phyloP scores from a whole-genome alignment of 2,329 filamentous ascomycete genomes.

The Ophidiomyces ophidiicola region DNA sequence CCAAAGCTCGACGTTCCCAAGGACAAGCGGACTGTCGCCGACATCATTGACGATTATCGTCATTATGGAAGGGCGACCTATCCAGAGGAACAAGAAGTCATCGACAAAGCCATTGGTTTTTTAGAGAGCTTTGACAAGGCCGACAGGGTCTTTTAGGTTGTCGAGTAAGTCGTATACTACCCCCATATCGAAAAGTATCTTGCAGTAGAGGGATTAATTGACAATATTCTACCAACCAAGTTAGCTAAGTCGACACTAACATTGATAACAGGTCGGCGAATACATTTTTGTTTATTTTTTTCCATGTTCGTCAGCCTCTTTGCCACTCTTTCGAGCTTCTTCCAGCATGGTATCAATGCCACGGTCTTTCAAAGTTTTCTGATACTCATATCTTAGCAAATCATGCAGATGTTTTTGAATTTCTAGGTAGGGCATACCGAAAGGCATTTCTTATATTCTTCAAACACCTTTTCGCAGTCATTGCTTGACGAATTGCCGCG shows the following conservation, averaged over 20 bases:
- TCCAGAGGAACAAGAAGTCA: slow-evolving; percentile 5
- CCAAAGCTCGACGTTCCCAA: background rate
- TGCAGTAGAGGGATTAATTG: background rate
- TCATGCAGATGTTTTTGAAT: too few species aligned
- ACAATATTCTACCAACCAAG: slow-evolving; percentile 4
- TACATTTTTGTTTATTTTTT: slow-evolving; percentile 32
- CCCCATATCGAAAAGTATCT: background rate
- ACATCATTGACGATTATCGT: slow-evolving; percentile 14
- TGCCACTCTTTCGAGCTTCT: slow-evolving; percentile 78
- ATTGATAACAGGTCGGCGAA: slow-evolving; percentile 1
- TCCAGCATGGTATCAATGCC: slow-evolving; percentile 90
- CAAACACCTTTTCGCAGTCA: slow-evolving; percentile 77
- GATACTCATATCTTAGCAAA: slow-evolving; percentile 10
- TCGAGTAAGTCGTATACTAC: background rate
- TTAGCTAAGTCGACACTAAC: slow-evolving; percentile 6
- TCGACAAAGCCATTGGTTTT: slow-evolving; percentile 7
- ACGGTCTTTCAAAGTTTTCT: slow-evolving; percentile 76
- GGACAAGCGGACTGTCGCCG: slow-evolving; percentile 5
- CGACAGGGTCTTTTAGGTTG: slow-evolving; percentile 2
- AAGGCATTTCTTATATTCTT: slow-evolving; percentile 76
- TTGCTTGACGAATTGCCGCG: slow-evolving; percentile 70
- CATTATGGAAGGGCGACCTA: slow-evolving; percentile 8
- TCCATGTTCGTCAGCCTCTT: slow-evolving; percentile 68
- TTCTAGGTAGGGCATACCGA: slow-evolving; percentile 42
- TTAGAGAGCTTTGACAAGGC: background rate